Evolutionary conservation across 495 filamentous ascomycete species (phyloP).

Genomic region (Rostrohypoxylon terebratum): DNA sequence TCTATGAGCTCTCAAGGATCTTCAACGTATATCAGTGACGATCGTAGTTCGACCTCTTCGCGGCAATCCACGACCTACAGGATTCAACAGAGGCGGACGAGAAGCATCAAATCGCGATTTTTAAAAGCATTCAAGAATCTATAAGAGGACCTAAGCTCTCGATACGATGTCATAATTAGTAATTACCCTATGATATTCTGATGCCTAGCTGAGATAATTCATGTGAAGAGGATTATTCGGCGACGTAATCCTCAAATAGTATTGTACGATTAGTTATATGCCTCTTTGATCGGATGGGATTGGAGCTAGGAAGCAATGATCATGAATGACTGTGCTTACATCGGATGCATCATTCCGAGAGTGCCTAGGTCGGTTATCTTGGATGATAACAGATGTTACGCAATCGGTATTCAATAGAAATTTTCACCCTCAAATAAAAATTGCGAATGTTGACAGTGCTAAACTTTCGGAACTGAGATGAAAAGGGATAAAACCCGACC

Average conservation of each 20-base stretch:
- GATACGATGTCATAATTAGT: too few relatives aligned
- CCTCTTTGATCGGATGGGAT: constrained; percentile 21
- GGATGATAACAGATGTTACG: background rate
- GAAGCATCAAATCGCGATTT: too few relatives aligned
- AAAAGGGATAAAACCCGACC: background rate
- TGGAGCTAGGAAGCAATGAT: constrained; percentile 17
- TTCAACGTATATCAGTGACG: too few relatives aligned
- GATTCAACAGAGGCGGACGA: too few relatives aligned
- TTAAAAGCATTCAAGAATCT: background rate
- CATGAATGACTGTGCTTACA: constrained; percentile 31
- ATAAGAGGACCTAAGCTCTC: too few relatives aligned
- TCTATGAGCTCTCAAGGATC: too few relatives aligned
- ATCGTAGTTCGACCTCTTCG: too few relatives aligned
- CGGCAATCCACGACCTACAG: too few relatives aligned
- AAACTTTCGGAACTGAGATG: background rate
- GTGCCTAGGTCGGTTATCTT: background rate
- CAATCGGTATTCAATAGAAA: background rate
- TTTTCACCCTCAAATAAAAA: background rate
- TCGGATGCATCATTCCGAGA: background rate
- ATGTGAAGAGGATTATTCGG: constrained; percentile 20
- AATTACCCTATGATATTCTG: background rate
- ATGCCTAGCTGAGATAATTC: background rate
- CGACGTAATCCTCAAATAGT: constrained; percentile 7
- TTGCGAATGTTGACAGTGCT: background rate
- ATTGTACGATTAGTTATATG: constrained; percentile 21